Conservation (phyloP, 805 yeast genomes). For the Schwanniomyces vanrijiae region DNA sequence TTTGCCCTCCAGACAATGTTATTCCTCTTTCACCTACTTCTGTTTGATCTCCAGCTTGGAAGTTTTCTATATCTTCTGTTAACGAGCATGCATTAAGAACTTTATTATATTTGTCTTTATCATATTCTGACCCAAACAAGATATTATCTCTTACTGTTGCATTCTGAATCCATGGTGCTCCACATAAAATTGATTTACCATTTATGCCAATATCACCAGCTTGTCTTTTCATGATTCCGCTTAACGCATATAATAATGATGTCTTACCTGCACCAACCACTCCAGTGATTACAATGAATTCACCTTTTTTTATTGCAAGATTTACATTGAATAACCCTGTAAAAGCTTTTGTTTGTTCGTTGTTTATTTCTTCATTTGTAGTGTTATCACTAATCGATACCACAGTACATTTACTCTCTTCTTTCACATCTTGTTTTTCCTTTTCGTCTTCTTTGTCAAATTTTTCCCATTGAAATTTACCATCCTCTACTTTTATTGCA, state of each 20-base stretch:
- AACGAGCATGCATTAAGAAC: constrained; percentile 67
- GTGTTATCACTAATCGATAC: neutral
- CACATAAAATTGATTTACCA: constrained; percentile 54
- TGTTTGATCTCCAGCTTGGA: constrained; percentile 73
- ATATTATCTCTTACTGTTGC: constrained; percentile 75
- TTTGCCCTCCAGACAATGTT: constrained; percentile 84
- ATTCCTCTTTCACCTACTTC: constrained; percentile 85
- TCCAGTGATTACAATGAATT: constrained; percentile 74
- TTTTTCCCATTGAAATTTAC: constrained; percentile 65
- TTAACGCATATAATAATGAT: constrained; percentile 64
- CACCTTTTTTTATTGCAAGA: constrained; percentile 56
- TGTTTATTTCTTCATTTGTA: neutral
- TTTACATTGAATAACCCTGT: constrained; percentile 48
- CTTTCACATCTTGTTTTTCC: constrained; percentile 1
- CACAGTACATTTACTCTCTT: neutral
- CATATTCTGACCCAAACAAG: constrained; percentile 57
- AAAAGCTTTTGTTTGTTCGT: constrained; percentile 6
- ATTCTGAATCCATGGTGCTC: constrained; percentile 82
- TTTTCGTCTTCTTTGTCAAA: constrained; percentile 9
- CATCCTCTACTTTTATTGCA: constrained; percentile 53
- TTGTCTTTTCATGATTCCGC: constrained; percentile 63
- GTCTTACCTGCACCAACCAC: constrained; percentile 81
- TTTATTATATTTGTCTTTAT: constrained; percentile 47
- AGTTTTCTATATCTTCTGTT: constrained; percentile 56
- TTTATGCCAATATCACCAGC: constrained; percentile 50